phyloP scores from a whole-genome alignment of 768 basidiomycete genomes.

The Dioszegia aurantiaca region DNA sequence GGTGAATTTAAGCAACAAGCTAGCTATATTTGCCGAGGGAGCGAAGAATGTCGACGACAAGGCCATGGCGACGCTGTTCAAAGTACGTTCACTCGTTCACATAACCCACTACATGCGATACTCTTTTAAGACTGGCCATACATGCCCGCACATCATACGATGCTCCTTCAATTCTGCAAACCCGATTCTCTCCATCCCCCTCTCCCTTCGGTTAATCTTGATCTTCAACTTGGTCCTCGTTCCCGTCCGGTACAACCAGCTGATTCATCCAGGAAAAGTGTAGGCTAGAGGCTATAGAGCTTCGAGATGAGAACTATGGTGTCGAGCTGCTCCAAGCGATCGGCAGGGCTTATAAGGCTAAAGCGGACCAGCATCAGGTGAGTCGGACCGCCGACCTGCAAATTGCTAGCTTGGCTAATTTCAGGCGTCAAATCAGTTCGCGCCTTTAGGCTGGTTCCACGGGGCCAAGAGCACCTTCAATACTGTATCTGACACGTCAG shows the following conservation, averaged over 20 bases:
- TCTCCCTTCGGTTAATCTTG: too few relatives aligned
- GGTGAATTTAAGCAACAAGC: conserved; percentile 46
- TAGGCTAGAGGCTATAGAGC: conserved; percentile 30
- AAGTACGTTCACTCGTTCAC: too few relatives aligned
- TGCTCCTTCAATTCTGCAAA: too few relatives aligned
- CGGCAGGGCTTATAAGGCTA: conserved; percentile 49
- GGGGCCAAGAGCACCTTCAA: conserved; percentile 51
- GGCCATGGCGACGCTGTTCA: conserved; percentile 48
- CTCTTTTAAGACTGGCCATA: too few relatives aligned
- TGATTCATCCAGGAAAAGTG: conserved; percentile 14
- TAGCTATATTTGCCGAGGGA: conserved; percentile 50
- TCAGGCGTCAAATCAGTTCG: conserved; percentile 49
- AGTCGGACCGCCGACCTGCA: neutral
- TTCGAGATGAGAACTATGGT: conserved; percentile 52
- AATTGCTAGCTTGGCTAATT: too few relatives aligned
- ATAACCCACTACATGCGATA: too few relatives aligned
- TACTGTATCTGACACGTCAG: conserved; percentile 49
- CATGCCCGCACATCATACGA: too few relatives aligned
- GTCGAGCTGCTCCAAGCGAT: conserved; percentile 51
- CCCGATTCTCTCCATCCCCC: too few relatives aligned
- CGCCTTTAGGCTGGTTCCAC: conserved; percentile 52
- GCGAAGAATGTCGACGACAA: conserved; percentile 45
- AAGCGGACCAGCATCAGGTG: conserved; percentile 42
- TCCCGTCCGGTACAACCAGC: neutral
- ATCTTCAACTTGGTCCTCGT: too few relatives aligned